A percentile compares a stretch with the other conserved stretches of the same genome.
Evolutionary conservation across 1,284 basidiomycete species (phyloP).

Genomic region (Trichosporon ovoides): DNA sequence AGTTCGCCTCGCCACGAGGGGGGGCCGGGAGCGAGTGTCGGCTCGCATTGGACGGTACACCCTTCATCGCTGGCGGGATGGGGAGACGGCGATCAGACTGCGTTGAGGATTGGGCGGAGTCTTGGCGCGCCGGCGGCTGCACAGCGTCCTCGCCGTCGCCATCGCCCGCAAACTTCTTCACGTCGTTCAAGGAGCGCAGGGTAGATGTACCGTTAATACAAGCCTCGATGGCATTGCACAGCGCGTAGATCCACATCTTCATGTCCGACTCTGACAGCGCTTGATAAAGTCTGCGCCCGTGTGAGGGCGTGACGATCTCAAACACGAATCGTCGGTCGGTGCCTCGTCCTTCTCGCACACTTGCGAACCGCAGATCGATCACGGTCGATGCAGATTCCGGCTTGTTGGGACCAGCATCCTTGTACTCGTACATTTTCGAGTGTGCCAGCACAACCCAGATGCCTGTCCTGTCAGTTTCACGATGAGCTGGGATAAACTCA

Average conservation of each 20-base stretch:
- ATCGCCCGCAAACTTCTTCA: background rate
- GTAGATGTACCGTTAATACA: conserved; percentile 52
- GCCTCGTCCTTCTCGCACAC: conserved; percentile 46
- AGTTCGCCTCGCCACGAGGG: conserved; percentile 10
- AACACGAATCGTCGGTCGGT: conserved; percentile 50
- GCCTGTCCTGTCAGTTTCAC: conserved; percentile 26
- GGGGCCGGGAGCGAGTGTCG: conserved; percentile 36
- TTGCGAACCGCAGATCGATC: conserved; percentile 49
- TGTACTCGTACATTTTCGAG: conserved; percentile 48
- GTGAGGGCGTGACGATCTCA: conserved; percentile 53
- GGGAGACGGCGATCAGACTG: background rate
- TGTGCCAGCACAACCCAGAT: conserved; percentile 48
- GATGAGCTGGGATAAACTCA: conserved; percentile 28
- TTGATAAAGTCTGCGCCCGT: conserved; percentile 52
- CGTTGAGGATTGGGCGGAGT: background rate
- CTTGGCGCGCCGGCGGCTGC: background rate
- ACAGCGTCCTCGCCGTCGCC: background rate
- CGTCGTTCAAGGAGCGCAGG: conserved; percentile 41
- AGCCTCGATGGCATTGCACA: conserved; percentile 54
- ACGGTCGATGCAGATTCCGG: conserved; percentile 39
- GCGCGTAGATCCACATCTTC: conserved; percentile 53
- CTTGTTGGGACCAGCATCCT: conserved; percentile 33
- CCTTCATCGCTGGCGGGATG: conserved; percentile 5
- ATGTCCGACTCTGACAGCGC: conserved; percentile 51
- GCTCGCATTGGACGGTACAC: background rate